Conservation (phyloP, 345 rosid genomes). For the Citropsis articulata region DNA sequence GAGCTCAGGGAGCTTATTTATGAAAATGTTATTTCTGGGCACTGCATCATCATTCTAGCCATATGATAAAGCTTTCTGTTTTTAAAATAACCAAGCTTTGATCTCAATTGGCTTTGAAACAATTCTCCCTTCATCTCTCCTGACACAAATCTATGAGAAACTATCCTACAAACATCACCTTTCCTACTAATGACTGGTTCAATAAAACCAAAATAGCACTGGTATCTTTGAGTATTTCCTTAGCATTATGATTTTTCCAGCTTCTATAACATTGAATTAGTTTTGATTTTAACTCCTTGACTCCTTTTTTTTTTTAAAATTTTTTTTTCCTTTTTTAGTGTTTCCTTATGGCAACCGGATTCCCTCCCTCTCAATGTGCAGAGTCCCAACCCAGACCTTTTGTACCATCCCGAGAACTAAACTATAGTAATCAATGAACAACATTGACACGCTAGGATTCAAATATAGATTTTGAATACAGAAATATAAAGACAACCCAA, state of each 20-base stretch:
- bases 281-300: neutral
- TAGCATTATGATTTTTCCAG: neutral
- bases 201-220: neutral
- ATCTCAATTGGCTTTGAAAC: neutral
- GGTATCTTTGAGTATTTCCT: neutral
- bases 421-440: neutral
- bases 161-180: neutral
- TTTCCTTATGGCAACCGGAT: neutral
- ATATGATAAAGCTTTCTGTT: neutral
- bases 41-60: neutral
- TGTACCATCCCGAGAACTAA: neutral
- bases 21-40: neutral
- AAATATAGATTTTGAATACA: neutral
- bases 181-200: neutral
- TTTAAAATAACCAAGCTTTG: neutral
- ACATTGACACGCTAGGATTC: neutral
- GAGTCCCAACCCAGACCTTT: neutral
- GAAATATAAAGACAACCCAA: neutral
- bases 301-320: too few relatives aligned
- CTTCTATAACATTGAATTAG: neutral
- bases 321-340: too few relatives aligned
- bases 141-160: neutral
- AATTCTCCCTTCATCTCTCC: neutral
- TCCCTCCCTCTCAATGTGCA: neutral
- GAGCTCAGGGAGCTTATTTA: neutral